phyloP scores from a whole-genome alignment of 371 early-diverging fungal species.

The Dichotomocladium elegans region DNA sequence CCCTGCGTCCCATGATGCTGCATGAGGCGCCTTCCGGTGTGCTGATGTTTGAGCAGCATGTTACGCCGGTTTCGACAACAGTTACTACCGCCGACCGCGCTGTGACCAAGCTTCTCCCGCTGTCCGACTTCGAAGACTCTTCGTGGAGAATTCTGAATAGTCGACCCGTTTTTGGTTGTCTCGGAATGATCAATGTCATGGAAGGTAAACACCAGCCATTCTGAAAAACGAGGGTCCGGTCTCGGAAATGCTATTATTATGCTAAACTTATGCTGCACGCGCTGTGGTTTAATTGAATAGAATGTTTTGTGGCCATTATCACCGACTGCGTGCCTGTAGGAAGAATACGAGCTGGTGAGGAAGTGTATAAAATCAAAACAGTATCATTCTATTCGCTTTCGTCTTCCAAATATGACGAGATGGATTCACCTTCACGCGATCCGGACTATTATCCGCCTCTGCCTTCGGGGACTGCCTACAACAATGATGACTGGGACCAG shows the following conservation, averaged over 20 bases:
- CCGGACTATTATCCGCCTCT: slow-evolving; percentile 3
- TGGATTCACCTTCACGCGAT: slow-evolving; percentile 30
- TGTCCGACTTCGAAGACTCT: slow-evolving; percentile 45
- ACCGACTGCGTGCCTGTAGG: slow-evolving; percentile 64
- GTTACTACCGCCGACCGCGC: slow-evolving; percentile 34
- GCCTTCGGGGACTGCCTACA: neutral
- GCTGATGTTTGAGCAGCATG: slow-evolving; percentile 38
- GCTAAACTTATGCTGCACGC: too few species aligned
- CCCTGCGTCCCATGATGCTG: slow-evolving; percentile 44
- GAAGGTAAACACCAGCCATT: slow-evolving; percentile 56
- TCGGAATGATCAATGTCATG: slow-evolving; percentile 63
- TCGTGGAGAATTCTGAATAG: slow-evolving; percentile 46
- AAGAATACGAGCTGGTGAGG: slow-evolving; percentile 56
- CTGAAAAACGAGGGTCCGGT: too few species aligned
- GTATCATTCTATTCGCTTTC: slow-evolving; percentile 65
- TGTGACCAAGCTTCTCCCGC: slow-evolving; percentile 39
- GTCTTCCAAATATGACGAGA: slow-evolving; percentile 53
- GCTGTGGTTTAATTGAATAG: too few species aligned
- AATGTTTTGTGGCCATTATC: slow-evolving; percentile 70
- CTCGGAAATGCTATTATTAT: too few species aligned
- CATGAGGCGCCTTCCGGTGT: slow-evolving; percentile 46
- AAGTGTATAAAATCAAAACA: slow-evolving; percentile 53
- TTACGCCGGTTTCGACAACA: neutral
- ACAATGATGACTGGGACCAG: slow-evolving; percentile 34
- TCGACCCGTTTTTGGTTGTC: slow-evolving; percentile 67